These are phyloP conservation scores for Steccherinum ochraceum DNA, from an alignment of 768 basidiomycete species.

Conservation along the genomic window DNA sequence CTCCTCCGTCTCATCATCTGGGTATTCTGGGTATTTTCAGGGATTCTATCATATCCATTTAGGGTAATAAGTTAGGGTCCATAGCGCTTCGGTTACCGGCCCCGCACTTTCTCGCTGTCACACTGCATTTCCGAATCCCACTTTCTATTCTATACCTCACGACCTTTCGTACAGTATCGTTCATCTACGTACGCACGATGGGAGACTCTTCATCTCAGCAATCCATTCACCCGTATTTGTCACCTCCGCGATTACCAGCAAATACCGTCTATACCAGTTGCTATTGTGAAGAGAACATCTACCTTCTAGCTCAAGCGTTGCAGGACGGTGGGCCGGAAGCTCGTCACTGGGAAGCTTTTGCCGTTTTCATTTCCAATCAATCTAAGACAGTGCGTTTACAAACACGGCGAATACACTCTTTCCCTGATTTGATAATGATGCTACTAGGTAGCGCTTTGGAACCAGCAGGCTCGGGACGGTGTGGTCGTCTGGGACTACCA, in stretches of 20 bases:
- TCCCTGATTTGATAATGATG: not conserved
- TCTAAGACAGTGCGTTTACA: slow-evolving; percentile 30
- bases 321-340: not conserved
- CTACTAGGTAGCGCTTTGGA: slow-evolving; percentile 57
- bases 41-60: not conserved
- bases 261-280: slow-evolving; percentile 46
- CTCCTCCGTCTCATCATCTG: not conserved
- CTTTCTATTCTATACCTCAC: too few species aligned
- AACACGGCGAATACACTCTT: not conserved
- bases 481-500: slow-evolving; percentile 74
- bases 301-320: slow-evolving; percentile 38
- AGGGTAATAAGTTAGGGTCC: not conserved
- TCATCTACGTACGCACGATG: not conserved
- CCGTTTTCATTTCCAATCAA: slow-evolving; percentile 62
- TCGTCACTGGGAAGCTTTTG: slow-evolving; percentile 41
- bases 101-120: not conserved
- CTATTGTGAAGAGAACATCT: slow-evolving; percentile 75
- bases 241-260: slow-evolving; percentile 28
- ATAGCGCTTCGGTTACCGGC: not conserved
- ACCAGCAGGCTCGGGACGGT: slow-evolving; percentile 40
- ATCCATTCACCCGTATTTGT: not conserved
- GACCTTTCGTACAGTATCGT: too few species aligned
- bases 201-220: not conserved
- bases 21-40: not conserved
- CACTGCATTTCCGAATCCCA: not conserved